Conservation (phyloP, 805 yeast genomes). For the Myxozyma kluyveri region DNA sequence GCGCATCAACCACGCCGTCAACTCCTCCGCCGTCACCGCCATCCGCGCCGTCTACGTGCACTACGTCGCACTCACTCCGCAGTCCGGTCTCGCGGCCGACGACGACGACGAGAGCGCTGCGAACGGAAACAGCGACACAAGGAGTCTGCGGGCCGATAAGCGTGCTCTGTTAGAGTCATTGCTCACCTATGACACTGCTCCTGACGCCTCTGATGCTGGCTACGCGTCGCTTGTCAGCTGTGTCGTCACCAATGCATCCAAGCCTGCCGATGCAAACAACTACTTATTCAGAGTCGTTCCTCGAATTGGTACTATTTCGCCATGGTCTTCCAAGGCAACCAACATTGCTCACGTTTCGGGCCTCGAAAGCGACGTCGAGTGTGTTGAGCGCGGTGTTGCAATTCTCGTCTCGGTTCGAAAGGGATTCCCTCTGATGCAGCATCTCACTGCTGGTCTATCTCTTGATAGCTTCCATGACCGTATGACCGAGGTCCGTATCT, state of each 20-base stretch:
- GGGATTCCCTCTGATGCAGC: conserved; percentile 63
- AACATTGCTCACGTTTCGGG: conserved; percentile 90
- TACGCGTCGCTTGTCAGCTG: conserved; percentile 44
- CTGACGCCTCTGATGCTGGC: conserved; percentile 52
- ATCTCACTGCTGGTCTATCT: conserved; percentile 52
- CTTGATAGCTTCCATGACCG: conserved; percentile 80
- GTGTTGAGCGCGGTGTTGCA: conserved; percentile 89
- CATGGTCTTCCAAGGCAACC: conserved; percentile 99
- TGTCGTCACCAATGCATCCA: conserved; percentile 35
- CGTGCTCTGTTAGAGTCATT: conserved; percentile 52
- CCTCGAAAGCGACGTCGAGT: conserved; percentile 61
- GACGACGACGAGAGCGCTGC: background rate
- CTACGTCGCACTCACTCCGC: conserved; percentile 59
- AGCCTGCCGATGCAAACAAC: conserved; percentile 39
- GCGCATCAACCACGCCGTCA: conserved; percentile 70
- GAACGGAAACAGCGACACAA: no score
- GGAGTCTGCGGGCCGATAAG: no score
- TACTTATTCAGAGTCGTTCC: conserved; percentile 78
- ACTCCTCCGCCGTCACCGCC: conserved; percentile 62
- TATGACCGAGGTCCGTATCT: conserved; percentile 78
- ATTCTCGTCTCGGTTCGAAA: conserved; percentile 67
- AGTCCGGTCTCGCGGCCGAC: conserved; percentile 3
- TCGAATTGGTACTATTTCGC: conserved; percentile 93
- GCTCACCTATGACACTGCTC: conserved; percentile 69
- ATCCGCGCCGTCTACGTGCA: conserved; percentile 77